phyloP scores from a whole-genome alignment of 2,329 filamentous ascomycete genomes.

The Raffaelea deltoideospora region DNA sequence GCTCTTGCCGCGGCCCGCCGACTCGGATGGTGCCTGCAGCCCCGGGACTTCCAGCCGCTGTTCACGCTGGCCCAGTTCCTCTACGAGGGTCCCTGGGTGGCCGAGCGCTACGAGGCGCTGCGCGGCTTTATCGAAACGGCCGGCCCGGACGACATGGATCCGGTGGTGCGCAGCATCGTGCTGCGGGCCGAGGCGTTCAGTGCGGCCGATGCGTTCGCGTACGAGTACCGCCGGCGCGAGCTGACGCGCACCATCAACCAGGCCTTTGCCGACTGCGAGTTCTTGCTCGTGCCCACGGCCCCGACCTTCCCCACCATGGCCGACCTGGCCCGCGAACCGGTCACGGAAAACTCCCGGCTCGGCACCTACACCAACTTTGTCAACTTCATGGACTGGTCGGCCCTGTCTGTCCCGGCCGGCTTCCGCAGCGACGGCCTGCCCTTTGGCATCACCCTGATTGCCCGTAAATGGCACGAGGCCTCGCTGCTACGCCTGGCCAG shows the following conservation, averaged over 20 bases:
- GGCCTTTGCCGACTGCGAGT: conserved; percentile 27
- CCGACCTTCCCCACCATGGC: conserved; percentile 35
- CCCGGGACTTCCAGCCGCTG: conserved; percentile 32
- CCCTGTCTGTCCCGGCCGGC: conserved; percentile 36
- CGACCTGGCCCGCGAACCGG: conserved; percentile 33
- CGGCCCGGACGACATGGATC: conserved; percentile 17
- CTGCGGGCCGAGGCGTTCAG: conserved; percentile 23
- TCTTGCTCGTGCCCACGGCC: conserved; percentile 39
- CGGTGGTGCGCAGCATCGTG: conserved; percentile 19
- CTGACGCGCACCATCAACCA: conserved; percentile 25
- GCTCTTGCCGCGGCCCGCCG: conserved; percentile 20
- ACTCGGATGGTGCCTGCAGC: conserved; percentile 24
- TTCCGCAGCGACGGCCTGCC: conserved; percentile 20
- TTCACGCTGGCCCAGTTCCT: conserved; percentile 36
- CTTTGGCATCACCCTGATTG: conserved; percentile 23
- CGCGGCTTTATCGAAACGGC: conserved; percentile 25
- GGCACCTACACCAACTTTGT: conserved; percentile 45
- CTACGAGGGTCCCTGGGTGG: conserved; percentile 42
- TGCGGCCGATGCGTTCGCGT: conserved; percentile 30
- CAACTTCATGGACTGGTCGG: conserved; percentile 43
- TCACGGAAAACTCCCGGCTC: conserved; percentile 35
- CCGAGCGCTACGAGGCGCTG: conserved; percentile 39
- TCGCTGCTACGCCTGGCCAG: conserved; percentile 15
- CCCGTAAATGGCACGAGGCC: conserved; percentile 19
- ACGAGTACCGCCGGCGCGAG: conserved; percentile 20